Conservation (phyloP, 2,329 filamentous ascomycete genomes). For the Pleoardoris graminearum region DNA sequence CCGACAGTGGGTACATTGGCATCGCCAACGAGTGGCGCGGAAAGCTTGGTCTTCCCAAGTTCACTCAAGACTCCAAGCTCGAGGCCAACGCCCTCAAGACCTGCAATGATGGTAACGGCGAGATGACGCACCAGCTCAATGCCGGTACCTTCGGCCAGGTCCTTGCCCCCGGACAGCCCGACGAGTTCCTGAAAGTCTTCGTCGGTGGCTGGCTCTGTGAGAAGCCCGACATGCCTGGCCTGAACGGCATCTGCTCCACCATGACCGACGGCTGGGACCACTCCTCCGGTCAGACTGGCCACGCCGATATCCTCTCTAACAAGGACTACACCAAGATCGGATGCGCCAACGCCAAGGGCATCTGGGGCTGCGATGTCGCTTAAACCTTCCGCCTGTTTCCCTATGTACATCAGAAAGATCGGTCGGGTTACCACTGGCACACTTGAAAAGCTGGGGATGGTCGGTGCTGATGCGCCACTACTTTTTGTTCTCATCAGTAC, state of each 20-base stretch:
- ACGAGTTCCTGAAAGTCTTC: conserved; percentile 36
- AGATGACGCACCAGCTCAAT: conserved; percentile 40
- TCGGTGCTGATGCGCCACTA: conserved; percentile 11
- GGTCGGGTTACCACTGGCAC: conserved; percentile 15
- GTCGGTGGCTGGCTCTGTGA: conserved; percentile 44
- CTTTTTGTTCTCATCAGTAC: conserved; percentile 22
- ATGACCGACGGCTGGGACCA: conserved; percentile 34
- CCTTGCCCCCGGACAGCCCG: conserved; percentile 30
- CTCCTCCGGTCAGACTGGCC: conserved; percentile 33
- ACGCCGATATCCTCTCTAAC: conserved; percentile 37
- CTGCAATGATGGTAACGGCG: conserved; percentile 29
- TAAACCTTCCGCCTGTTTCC: conserved; percentile 15
- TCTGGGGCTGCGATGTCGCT: conserved; percentile 40
- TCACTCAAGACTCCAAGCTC: conserved; percentile 25
- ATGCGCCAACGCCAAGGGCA: conserved; percentile 26
- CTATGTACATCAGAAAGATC: conserved; percentile 7
- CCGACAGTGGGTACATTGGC: conserved; percentile 29
- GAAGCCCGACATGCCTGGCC: conserved; percentile 28
- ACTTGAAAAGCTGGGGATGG: conserved; percentile 7
- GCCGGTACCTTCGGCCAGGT: conserved; percentile 33
- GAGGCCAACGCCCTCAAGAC: conserved; percentile 31
- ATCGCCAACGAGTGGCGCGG: conserved; percentile 32
- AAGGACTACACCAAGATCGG: conserved; percentile 36
- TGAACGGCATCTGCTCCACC: conserved; percentile 29
- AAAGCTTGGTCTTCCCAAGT: conserved; percentile 30